phyloP scores from a whole-genome alignment of 2,329 filamentous ascomycete species.

The Phaeomoniella chlamydospora region DNA sequence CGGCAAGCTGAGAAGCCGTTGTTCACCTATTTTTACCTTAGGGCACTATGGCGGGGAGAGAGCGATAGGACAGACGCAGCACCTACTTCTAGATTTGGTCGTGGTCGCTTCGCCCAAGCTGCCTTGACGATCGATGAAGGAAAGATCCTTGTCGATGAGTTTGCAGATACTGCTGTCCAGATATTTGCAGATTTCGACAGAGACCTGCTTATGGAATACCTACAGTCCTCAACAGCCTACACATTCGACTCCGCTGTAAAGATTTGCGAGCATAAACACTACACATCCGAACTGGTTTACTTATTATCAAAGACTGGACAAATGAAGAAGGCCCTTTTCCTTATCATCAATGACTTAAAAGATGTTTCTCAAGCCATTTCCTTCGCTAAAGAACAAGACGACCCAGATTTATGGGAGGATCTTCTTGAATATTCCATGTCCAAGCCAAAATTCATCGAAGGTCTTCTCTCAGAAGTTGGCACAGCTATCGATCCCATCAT shows the following conservation, averaged over 20 bases:
- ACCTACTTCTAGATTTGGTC: constrained; percentile 10
- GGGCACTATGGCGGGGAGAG: constrained; percentile 69
- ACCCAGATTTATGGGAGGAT: constrained; percentile 88
- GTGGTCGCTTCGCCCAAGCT: constrained; percentile 14
- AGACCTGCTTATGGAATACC: constrained; percentile 67
- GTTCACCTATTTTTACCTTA: constrained; percentile 87
- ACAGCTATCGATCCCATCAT: constrained; percentile 87
- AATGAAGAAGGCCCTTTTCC: constrained; percentile 75
- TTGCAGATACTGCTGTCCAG: constrained; percentile 73
- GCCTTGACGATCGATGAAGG: constrained; percentile 41
- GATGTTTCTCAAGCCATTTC: constrained; percentile 87
- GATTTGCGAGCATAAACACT: constrained; percentile 68
- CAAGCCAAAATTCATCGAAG: constrained; percentile 86
- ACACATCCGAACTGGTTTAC: constrained; percentile 86
- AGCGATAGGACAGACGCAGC: constrained; percentile 24
- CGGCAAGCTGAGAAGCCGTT: constrained; percentile 50
- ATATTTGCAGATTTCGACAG: constrained; percentile 79
- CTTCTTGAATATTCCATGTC: constrained; percentile 94
- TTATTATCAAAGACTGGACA: constrained; percentile 90
- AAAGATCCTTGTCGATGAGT: constrained; percentile 62
- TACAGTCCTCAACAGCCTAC: constrained; percentile 74
- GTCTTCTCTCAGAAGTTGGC: constrained; percentile 81
- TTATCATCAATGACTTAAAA: constrained; percentile 86
- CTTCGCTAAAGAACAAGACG: constrained; percentile 87
- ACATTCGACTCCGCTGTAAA: constrained; percentile 58